phyloP scores from a whole-genome alignment of 1,139 yeast genomes.

The Zygosaccharomyces pseudobailii region DNA sequence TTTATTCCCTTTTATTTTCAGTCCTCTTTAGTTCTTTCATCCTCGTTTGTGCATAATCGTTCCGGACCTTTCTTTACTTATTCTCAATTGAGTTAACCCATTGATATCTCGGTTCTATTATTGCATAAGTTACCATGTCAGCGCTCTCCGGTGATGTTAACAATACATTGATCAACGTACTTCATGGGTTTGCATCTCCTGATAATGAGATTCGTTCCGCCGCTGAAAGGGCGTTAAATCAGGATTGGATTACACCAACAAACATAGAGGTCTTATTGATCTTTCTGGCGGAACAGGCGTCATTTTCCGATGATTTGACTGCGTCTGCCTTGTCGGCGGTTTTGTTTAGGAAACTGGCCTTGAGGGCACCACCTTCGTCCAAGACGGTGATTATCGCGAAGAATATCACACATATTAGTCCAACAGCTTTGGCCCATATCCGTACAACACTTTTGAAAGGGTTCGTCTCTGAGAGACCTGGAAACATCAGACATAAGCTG shows the following conservation, averaged over 20 bases:
- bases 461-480: constrained; percentile 58
- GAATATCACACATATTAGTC: constrained; percentile 66
- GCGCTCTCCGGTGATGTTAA: constrained; percentile 60
- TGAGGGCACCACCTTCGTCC: constrained; percentile 50
- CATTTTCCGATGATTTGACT: constrained; percentile 34
- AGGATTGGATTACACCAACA: constrained; percentile 65
- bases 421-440: constrained; percentile 56
- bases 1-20: background rate
- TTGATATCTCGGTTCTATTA: background rate
- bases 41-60: background rate
- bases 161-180: constrained; percentile 51
- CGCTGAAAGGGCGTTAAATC: constrained; percentile 72
- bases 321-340: constrained; percentile 61
- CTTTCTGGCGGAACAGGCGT: constrained; percentile 79
- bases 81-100: background rate
- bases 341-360: constrained; percentile 79
- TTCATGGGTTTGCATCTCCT: constrained; percentile 68
- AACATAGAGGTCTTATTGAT: constrained; percentile 65
- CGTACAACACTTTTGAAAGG: constrained; percentile 68
- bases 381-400: constrained; percentile 62
- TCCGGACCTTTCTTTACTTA: background rate
- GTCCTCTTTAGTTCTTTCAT: background rate
- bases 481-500: constrained; percentile 76
- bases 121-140: constrained; percentile 39
- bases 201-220: constrained; percentile 68